These are phyloP conservation scores for Zopfia rhizophila DNA, from an alignment of 2,329 filamentous ascomycete species.

Conservation along the genomic window DNA sequence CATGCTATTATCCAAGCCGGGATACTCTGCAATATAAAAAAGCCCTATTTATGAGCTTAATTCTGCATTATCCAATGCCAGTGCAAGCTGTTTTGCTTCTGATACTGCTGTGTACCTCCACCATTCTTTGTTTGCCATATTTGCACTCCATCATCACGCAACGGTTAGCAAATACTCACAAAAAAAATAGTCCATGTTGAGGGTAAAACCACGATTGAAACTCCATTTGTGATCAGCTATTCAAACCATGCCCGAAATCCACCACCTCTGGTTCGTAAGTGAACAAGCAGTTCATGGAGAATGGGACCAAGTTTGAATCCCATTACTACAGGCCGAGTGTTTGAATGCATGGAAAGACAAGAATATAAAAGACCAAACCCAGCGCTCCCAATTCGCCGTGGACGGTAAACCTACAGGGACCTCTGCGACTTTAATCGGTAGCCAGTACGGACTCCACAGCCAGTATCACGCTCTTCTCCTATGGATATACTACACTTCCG, in stretches of 20 bases:
- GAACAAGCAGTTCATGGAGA: slow-evolving; percentile 19
- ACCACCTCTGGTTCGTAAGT: slow-evolving; percentile 34
- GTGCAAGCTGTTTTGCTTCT: no score
- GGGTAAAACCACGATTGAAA: slow-evolving; percentile 28
- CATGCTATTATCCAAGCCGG: no score
- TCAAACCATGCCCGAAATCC: slow-evolving; percentile 35
- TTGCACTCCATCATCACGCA: no score
- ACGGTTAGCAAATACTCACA: no score
- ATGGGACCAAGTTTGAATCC: slow-evolving; percentile 28
- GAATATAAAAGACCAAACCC: slow-evolving; percentile 38
- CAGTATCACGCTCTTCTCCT: slow-evolving; percentile 24
- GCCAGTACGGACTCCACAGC: slow-evolving; percentile 36
- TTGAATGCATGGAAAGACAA: slow-evolving; percentile 50
- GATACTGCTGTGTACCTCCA: no score
- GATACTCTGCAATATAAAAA: no score
- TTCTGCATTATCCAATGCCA: no score
- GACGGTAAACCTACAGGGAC: slow-evolving; percentile 46
- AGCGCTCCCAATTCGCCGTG: slow-evolving; percentile 49
- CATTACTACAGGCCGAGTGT: slow-evolving; percentile 35
- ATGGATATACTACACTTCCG: slow-evolving; percentile 32
- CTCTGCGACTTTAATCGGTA: slow-evolving; percentile 30
- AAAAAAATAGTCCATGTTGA: neutral
- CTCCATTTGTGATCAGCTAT: slow-evolving; percentile 48
- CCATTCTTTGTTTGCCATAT: no score
- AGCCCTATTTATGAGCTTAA: no score